phyloP scores from a whole-genome alignment of 371 early-diverging fungal genomes.

The Mortierella sp. region DNA sequence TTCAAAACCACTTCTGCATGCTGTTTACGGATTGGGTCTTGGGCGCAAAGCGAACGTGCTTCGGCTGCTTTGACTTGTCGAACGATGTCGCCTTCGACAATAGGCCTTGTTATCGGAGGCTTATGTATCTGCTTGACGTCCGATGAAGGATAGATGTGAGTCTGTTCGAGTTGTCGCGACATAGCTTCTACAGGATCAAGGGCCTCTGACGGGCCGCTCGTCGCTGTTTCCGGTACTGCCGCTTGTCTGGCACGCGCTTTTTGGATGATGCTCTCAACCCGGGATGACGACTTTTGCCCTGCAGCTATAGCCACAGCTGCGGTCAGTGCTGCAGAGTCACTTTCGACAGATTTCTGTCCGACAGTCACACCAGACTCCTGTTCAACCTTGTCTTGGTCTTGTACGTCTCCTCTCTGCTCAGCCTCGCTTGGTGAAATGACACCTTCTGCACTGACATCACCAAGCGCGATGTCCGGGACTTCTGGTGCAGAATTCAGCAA shows the following conservation, averaged over 20 bases:
- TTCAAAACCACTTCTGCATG: constrained; percentile 38
- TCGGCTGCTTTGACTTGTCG: constrained; percentile 33
- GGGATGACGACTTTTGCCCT: constrained; percentile 6
- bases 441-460: constrained; percentile 11
- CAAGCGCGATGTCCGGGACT: constrained; percentile 19
- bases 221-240: constrained; percentile 9
- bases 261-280: constrained; percentile 14
- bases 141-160: constrained; percentile 10
- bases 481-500: constrained; percentile 20
- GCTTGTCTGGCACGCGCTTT: constrained; percentile 30
- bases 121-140: constrained; percentile 1
- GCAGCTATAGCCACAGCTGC: too few species aligned
- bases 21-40: constrained; percentile 39
- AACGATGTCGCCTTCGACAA: constrained; percentile 24
- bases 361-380: neutral
- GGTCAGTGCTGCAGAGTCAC: neutral
- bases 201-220: neutral
- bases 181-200: constrained; percentile 38
- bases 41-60: constrained; percentile 31
- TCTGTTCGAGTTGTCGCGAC: constrained; percentile 29
- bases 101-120: constrained; percentile 20
- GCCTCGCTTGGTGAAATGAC: too few species aligned
- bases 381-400: neutral
- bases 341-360: constrained; percentile 5
- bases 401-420: neutral